Conservation (phyloP, 2,329 filamentous ascomycete genomes). For the Botryosphaeria agaves region DNA sequence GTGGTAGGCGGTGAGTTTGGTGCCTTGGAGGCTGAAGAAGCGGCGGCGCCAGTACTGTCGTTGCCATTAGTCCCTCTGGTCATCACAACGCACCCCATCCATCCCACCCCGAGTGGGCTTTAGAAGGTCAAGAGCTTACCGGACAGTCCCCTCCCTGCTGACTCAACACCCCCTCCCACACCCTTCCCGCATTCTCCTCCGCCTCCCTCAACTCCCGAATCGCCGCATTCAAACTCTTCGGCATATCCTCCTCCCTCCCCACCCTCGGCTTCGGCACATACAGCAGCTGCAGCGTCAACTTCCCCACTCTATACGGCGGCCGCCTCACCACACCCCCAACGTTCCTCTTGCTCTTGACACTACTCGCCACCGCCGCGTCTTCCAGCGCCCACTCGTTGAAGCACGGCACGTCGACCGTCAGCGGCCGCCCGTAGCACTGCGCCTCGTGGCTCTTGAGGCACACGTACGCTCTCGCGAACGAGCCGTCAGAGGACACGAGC, state of each 20-base stretch:
- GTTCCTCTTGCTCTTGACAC: constrained; percentile 87
- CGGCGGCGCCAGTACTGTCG: constrained; percentile 86
- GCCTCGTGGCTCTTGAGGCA: constrained; percentile 85
- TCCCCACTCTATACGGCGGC: constrained; percentile 93
- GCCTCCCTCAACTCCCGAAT: constrained; percentile 86
- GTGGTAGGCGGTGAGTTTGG: constrained; percentile 88
- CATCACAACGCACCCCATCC: constrained; percentile 3
- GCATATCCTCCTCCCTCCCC: constrained; percentile 84
- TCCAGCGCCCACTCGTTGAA: constrained; percentile 99
- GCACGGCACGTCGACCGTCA: constrained; percentile 76
- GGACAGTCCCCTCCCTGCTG: constrained; percentile 97
- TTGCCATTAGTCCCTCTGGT: background rate
- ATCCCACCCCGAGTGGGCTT: constrained; percentile 3
- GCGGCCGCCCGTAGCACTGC: constrained; percentile 72
- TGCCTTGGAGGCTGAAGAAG: constrained; percentile 86
- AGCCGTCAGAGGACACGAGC: constrained; percentile 71
- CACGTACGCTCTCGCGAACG: constrained; percentile 86
- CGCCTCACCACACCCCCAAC: constrained; percentile 55
- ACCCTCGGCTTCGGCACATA: constrained; percentile 89
- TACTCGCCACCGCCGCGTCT: constrained; percentile 51
- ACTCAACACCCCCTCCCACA: constrained; percentile 78
- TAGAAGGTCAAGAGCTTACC: constrained; percentile 40
- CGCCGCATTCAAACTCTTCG: constrained; percentile 97
- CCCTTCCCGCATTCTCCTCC: constrained; percentile 59
- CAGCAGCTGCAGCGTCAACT: constrained; percentile 81